Conservation (phyloP, 257 asterid genomes). For the Fraxinus anomala region DNA sequence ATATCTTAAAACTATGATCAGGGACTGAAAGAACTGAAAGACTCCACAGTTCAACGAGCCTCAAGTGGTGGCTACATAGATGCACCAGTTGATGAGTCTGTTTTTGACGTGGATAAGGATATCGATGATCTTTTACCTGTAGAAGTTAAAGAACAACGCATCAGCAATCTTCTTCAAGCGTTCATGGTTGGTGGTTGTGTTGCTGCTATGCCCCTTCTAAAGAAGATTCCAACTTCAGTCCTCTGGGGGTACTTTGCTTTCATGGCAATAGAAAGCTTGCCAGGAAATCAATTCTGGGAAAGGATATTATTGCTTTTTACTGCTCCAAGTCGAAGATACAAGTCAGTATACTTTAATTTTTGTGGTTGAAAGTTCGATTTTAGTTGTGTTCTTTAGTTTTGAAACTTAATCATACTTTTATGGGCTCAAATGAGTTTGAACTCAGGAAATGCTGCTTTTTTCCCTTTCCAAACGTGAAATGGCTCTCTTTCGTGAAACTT, state of each 20-base stretch:
- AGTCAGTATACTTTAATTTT: conserved; percentile 40
- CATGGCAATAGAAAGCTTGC: conserved; percentile 99
- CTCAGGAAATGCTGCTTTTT: too few relatives aligned
- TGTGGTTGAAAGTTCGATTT: not conserved
- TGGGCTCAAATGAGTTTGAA: not conserved
- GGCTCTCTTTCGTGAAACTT: too few relatives aligned
- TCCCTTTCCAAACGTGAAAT: too few relatives aligned
- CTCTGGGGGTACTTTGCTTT: conserved; percentile 99
- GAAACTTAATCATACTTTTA: not conserved
- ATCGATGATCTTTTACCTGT: conserved; percentile 86
- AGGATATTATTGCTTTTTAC: conserved; percentile 84
- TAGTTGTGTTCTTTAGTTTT: not conserved
- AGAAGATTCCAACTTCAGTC: conserved; percentile 89
- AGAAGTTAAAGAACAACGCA: conserved; percentile 94
- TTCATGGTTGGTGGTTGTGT: conserved; percentile 79
- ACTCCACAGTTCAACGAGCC: conserved; percentile 70
- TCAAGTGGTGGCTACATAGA: conserved; percentile 73
- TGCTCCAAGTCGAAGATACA: conserved; percentile 91
- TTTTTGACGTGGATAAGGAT: conserved; percentile 88
- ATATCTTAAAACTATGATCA: conserved; percentile 30
- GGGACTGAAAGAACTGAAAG: conserved; percentile 92
- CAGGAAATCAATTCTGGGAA: conserved; percentile 99
- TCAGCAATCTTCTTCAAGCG: conserved; percentile 93
- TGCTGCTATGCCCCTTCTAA: conserved; percentile 88
- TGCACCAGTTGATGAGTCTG: conserved; percentile 75